Evolutionary conservation across 129 eudicot species (phyloP).

Genomic region (Apium graveolens): DNA sequence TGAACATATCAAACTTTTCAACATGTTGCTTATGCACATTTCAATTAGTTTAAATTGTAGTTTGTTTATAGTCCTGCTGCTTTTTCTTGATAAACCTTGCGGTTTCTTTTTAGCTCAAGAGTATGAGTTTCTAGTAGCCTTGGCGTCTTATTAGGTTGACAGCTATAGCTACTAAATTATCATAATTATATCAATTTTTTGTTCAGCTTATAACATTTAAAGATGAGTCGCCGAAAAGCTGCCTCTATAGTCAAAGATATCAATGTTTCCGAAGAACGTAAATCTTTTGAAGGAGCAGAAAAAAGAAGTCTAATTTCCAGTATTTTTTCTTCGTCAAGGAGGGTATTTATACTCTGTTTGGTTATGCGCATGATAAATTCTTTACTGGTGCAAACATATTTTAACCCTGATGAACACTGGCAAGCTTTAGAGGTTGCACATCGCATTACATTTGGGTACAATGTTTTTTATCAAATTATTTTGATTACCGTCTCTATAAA

Average conservation of each 20-base stretch:
- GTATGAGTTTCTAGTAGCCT: neutral
- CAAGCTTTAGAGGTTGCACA: constrained; percentile 98
- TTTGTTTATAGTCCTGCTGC: neutral
- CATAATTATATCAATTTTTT: neutral
- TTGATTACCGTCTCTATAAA: neutral
- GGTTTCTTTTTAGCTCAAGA: neutral
- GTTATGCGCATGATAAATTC: constrained; percentile 49
- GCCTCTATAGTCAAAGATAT: constrained; percentile 14
- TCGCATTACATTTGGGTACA: constrained; percentile 69
- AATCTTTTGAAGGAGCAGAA: constrained; percentile 20
- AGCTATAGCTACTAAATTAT: neutral
- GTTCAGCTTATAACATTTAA: constrained; percentile 1
- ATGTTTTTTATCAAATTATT: neutral
- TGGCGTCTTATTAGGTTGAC: neutral
- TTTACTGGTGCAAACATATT: constrained; percentile 80
- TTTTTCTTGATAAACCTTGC: neutral
- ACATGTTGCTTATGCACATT: neutral
- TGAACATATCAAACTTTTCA: neutral
- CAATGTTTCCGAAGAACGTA: constrained; percentile 18
- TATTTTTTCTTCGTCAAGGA: constrained; percentile 29
- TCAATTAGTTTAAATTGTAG: neutral
- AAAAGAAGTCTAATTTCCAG: constrained; percentile 11
- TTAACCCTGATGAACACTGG: constrained; percentile 99
- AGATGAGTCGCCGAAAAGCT: constrained; percentile 48
- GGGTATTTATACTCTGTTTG: constrained; percentile 53